Evolutionary conservation across 208 protist species (phyloP), one percentile per base, ranked within the genome.

Genomic region (Trypanosoma theileri): DNA sequence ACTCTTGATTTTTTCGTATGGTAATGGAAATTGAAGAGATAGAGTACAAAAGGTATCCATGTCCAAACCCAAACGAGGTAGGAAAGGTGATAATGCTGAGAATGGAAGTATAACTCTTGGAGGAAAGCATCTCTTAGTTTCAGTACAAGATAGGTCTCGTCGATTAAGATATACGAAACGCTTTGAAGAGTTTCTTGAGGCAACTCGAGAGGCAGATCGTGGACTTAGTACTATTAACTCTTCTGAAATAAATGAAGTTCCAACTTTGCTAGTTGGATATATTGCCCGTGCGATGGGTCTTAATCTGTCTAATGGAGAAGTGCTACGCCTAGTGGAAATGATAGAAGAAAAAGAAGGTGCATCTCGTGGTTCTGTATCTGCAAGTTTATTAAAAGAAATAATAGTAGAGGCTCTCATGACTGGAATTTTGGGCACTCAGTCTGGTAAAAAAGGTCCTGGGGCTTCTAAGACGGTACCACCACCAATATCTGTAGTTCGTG

Each of bases 271-370:
- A 21, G 81, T 96, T 53, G 91, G 86, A 14, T 94, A 83, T 64
- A 61, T 97, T 51, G 82, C 89, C 4, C 84, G 93, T 35, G 86
- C 89, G 12, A 84, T 97, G 82, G 91, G 93, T 19, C 74, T 97
- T 11, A 93, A 96, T 50, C 56, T 92, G 45, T 84, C 80, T 1
- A 80, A 89, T 51, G 53, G 73, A 40, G 71, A 94, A 26, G 74
- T 93, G 0, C 70, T 85, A 13, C 67, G 75, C 17, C 48, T 96
- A 9, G 80, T 93, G 3, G 75, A 88, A 66, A 75, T 93, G 46
- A 71, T 96, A 26, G 85, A 93, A 63, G 84, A 91, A 9, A 70
- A 59, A 22, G 82, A 90, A 59, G 75, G 63, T 3, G 71, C 75
- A 3, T 91, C 88, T 1, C 60, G 74, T 11, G 91, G 88, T n/a